Evolutionary conservation across 768 basidiomycete genomes (phyloP), one percentile per base, ranked within the genome.

Genomic region (Pleurotus citrinopileatus): DNA sequence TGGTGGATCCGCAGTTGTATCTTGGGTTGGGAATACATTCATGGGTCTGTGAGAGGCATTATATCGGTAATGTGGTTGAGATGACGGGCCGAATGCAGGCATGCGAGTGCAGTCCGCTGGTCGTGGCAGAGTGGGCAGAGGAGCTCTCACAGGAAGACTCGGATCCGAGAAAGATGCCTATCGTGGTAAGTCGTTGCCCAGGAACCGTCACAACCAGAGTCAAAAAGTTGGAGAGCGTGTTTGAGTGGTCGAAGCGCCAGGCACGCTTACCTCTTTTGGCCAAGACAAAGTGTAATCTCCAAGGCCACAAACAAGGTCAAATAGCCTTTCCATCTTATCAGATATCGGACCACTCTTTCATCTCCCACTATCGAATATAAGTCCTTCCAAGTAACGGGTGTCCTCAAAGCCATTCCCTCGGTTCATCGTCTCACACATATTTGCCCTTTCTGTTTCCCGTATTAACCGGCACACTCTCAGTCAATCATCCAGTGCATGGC

Each of bases 391-490:
- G n/a, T n/a, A n/a, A n/a, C n/a, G n/a, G n/a, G n/a, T n/a, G n/a
- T n/a, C n/a, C n/a, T n/a, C 34, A 32, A 28, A 51, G 23, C 34
- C 48, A 32, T 37, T 36, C 34, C 20, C 29, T 51, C 32, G 29
- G 43, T 55, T 57, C 57, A 55, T 62, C 48, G 48, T 52, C 59
- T 59, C 59, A 40, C 57, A 53, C 58, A 29, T 52, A 38, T 55
- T 60, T 43, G 40, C 50, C 46, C 57, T 55, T 47, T 45, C 57
- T 29, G 29, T 52, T 26, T 53, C 60, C 19, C 47, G 27, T 25
- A 17, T 27, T 52, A 43, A 40, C 26, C 19, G 51, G 32, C 44
- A n/a, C 36, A 15, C 36, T 34, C 19, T 34, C 29, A n/a, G 37
- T 4, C 23, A 28, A 19, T 20, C 29, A 10, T 34, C n/a, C 10